A percentile compares a stretch with the other conserved stretches of the same genome.
phyloP scores from a whole-genome alignment of 2,329 filamentous ascomycete species.

The Pseudogymnoascus sp. region DNA sequence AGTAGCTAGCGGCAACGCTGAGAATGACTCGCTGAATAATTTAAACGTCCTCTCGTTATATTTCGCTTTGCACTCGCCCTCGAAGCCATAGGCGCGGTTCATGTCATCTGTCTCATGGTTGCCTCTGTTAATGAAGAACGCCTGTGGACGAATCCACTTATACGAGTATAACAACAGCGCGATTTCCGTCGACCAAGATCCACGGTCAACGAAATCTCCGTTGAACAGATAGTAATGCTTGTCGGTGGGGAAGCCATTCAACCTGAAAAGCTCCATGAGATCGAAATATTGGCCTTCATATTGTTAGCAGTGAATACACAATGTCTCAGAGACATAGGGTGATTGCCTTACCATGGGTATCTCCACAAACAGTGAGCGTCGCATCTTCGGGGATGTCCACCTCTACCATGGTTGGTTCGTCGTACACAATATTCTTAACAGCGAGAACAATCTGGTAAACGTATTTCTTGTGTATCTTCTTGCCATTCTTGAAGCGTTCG shows the following conservation, averaged over 20 bases:
- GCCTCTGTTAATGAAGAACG: conserved; percentile 92
- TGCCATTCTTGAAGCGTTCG: conserved; percentile 88
- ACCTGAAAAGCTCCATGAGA: conserved; percentile 87
- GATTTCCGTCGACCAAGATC: conserved; percentile 97
- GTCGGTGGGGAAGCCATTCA: conserved; percentile 77
- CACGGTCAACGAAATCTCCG: conserved; percentile 95
- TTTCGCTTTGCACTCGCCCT: conserved; percentile 96
- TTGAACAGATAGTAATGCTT: conserved; percentile 96
- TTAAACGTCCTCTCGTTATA: conserved; percentile 92
- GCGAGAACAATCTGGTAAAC: conserved; percentile 93
- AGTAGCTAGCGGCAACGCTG: conserved; percentile 83
- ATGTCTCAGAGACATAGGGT: neutral
- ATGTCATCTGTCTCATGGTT: conserved; percentile 99
- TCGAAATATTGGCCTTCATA: conserved; percentile 89
- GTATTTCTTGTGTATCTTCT: conserved; percentile 93
- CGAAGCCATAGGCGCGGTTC: conserved; percentile 97
- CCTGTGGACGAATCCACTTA: conserved; percentile 85
- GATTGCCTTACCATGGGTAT: conserved; percentile 70
- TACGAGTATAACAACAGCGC: conserved; percentile 88
- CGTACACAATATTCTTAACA: conserved; percentile 80
- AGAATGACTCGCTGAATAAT: conserved; percentile 97
- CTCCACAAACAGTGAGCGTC: conserved; percentile 87
- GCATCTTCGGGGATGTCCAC: conserved; percentile 70
- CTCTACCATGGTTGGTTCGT: conserved; percentile 96
- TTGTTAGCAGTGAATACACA: conserved; percentile 19